phyloP scores from a whole-genome alignment of 1,284 basidiomycete species.

The Trametes sp. region DNA sequence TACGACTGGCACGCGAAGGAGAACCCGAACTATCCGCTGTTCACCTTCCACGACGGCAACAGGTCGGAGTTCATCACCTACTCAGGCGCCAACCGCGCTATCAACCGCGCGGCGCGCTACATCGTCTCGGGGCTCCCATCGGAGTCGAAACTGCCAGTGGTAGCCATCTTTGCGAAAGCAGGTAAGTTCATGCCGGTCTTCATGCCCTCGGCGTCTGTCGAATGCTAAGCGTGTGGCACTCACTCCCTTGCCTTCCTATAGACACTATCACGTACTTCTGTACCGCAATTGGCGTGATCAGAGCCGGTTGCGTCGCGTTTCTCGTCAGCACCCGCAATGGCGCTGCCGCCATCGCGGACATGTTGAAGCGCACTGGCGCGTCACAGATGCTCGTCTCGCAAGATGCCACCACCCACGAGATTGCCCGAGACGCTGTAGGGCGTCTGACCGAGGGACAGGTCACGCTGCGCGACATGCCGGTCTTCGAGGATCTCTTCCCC shows the following conservation, averaged over 20 bases:
- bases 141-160: background rate
- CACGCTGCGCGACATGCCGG: slow-evolving; percentile 24
- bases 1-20: slow-evolving; percentile 45
- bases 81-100: slow-evolving; percentile 9
- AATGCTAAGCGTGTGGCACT: no score
- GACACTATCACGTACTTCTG: slow-evolving; percentile 44
- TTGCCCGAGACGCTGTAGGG: slow-evolving; percentile 20
- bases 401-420: slow-evolving; percentile 11
- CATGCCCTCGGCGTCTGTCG: no score
- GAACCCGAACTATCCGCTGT: slow-evolving; percentile 44
- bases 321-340: slow-evolving; percentile 34
- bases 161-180: slow-evolving; percentile 31
- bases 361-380: slow-evolving; percentile 22
- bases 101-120: slow-evolving; percentile 27
- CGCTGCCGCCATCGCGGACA: slow-evolving; percentile 31
- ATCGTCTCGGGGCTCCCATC: slow-evolving; percentile 11
- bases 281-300: slow-evolving; percentile 39
- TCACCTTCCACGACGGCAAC: slow-evolving; percentile 34
- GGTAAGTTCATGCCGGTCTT: slow-evolving; percentile 19
- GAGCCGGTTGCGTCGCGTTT: slow-evolving; percentile 41
- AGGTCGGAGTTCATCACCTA: slow-evolving; percentile 21
- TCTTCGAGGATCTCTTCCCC: slow-evolving; percentile 28
- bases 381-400: slow-evolving; percentile 17
- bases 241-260: slow-evolving; percentile 7
- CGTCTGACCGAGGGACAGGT: slow-evolving; percentile 6